Evolutionary conservation across 2,329 filamentous ascomycete species (phyloP).

Genomic region (Scedosporium dehoogii): DNA sequence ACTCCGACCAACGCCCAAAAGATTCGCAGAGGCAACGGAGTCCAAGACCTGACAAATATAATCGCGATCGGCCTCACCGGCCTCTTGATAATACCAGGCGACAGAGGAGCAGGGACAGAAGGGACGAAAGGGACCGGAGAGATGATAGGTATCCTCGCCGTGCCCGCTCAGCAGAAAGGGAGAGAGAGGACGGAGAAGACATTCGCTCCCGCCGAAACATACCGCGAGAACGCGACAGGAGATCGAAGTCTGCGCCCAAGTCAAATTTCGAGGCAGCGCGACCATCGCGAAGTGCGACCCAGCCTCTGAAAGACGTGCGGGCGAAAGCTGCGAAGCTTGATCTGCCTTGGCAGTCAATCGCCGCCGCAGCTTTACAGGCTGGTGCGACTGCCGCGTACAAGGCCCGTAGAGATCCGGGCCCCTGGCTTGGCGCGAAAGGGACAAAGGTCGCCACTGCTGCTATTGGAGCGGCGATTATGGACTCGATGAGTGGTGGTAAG

Average conservation of each 20-base stretch:
- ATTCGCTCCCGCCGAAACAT: not conserved
- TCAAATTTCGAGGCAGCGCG: not conserved
- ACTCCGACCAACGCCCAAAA: too few relatives aligned
- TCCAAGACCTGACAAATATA: not conserved
- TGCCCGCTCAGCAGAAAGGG: not conserved
- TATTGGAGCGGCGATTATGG: slow-evolving; percentile 36
- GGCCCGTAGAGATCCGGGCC: slow-evolving; percentile 30
- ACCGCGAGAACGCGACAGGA: not conserved
- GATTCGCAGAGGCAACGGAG: too few relatives aligned
- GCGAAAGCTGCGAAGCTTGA: not conserved
- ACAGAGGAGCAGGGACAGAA: not conserved
- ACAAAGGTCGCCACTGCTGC: slow-evolving; percentile 38
- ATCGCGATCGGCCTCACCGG: not conserved
- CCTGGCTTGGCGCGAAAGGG: slow-evolving; percentile 38
- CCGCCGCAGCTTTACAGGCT: slow-evolving; percentile 34
- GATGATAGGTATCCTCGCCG: not conserved
- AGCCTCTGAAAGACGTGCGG: not conserved
- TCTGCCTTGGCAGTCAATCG: slow-evolving; percentile 22
- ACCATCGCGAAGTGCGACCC: not conserved
- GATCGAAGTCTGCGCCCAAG: not conserved
- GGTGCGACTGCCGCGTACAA: slow-evolving; percentile 38
- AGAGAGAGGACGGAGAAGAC: not conserved
- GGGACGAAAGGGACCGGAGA: not conserved
- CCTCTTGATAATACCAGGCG: not conserved
- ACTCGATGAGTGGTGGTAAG: slow-evolving; percentile 31